Evolutionary conservation across 1,284 basidiomycete genomes (phyloP).

Genomic region (Marasmius oreades): DNA sequence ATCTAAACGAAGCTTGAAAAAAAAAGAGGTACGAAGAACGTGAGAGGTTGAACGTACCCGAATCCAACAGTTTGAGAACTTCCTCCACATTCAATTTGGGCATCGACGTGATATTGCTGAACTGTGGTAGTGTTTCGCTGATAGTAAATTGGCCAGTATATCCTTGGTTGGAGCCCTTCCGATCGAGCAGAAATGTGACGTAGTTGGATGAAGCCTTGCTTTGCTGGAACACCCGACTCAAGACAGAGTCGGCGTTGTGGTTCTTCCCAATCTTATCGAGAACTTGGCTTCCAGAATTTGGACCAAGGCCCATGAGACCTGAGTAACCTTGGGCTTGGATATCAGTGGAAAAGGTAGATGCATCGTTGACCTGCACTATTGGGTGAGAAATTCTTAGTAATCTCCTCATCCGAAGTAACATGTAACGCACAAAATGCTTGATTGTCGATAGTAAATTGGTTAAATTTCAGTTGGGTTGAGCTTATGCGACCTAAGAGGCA

Average conservation of each 20-base stretch:
- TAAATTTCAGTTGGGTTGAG: conserved; percentile 54
- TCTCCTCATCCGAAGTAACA: background rate
- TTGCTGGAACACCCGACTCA: conserved; percentile 59
- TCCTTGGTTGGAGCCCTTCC: conserved; percentile 43
- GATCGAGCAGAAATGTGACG: conserved; percentile 65
- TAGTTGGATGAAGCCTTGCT: conserved; percentile 55
- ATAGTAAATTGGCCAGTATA: conserved; percentile 59
- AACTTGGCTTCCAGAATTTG: conserved; percentile 67
- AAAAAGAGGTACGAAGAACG: background rate
- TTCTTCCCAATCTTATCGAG: conserved; percentile 47
- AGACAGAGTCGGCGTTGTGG: conserved; percentile 47
- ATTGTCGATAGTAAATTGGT: conserved; percentile 51
- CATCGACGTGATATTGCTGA: conserved; percentile 57
- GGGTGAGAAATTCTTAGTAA: too few relatives aligned
- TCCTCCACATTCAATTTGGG: conserved; percentile 65
- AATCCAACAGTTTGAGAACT: conserved; percentile 49
- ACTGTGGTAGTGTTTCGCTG: conserved; percentile 53
- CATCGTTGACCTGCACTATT: conserved; percentile 61
- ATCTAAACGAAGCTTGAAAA: conserved; percentile 31
- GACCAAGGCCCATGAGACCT: conserved; percentile 72
- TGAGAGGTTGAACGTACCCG: conserved; percentile 25
- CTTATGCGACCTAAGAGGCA: conserved; percentile 51
- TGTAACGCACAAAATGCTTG: conserved; percentile 65
- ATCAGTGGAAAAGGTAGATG: conserved; percentile 62
- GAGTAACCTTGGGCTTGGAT: conserved; percentile 60